Percentiles rank a stretch among this genome's conserved stretches.
Conservation (phyloP, 129 eudicot species). For the Helichrysum umbraculigerum region DNA sequence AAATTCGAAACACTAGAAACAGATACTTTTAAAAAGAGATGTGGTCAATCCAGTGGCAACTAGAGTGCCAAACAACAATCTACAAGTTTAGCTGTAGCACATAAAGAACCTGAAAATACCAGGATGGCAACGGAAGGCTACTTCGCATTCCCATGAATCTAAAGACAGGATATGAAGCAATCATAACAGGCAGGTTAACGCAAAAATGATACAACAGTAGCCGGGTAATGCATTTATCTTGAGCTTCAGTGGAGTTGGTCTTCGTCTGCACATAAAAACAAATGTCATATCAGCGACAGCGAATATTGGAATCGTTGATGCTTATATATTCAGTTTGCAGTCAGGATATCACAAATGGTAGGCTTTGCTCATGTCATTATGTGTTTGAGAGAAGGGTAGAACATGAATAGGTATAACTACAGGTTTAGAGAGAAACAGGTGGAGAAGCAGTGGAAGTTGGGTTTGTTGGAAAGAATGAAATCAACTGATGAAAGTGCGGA, state of each 20-base stretch:
- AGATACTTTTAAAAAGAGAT: neutral
- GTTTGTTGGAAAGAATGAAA: no score
- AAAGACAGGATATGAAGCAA: constrained; percentile 90
- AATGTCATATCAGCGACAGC: neutral
- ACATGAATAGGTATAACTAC: no score
- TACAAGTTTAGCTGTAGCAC: constrained; percentile 22
- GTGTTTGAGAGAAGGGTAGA: no score
- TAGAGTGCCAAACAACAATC: constrained; percentile 14
- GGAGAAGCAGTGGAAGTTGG: no score
- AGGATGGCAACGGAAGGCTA: constrained; percentile 97
- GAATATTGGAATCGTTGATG: neutral
- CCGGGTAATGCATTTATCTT: constrained; percentile 81
- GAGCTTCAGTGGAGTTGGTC: constrained; percentile 82
- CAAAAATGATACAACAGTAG: constrained; percentile 87
- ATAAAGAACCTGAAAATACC: constrained; percentile 87
- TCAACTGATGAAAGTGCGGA: no score
- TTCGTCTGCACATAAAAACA: constrained; percentile 53
- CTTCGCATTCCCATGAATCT: constrained; percentile 97
- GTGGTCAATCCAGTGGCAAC: constrained; percentile 9
- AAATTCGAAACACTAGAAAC: neutral
- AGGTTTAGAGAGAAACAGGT: no score
- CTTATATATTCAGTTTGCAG: neutral
- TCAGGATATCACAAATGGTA: no score
- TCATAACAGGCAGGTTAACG: constrained; percentile 95
- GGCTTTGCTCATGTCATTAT: no score